phyloP scores from a whole-genome alignment of 2,329 filamentous ascomycete species.

The Westerdykella sp. region DNA sequence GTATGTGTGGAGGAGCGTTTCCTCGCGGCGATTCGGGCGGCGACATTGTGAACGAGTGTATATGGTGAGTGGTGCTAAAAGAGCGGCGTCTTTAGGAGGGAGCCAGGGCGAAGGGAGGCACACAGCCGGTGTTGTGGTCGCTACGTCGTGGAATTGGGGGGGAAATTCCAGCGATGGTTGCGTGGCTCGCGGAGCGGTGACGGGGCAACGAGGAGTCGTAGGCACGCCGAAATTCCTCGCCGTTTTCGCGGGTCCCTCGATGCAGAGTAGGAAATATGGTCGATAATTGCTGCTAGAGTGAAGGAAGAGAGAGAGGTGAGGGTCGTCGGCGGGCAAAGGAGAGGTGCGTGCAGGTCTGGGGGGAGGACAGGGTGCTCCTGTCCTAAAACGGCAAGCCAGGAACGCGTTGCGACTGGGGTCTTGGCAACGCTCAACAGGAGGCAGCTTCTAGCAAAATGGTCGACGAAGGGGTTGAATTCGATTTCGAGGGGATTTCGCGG shows the following conservation, averaged over 20 bases:
- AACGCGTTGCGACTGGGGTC: neutral
- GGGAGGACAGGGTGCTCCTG: neutral
- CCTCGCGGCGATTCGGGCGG: slow-evolving; percentile 21
- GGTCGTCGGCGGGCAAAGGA: neutral
- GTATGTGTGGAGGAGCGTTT: slow-evolving; percentile 52
- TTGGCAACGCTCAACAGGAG: neutral
- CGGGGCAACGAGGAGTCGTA: slow-evolving; percentile 20
- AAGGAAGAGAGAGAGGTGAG: slow-evolving; percentile 1
- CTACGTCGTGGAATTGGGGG: slow-evolving; percentile 23
- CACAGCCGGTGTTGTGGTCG: slow-evolving; percentile 24
- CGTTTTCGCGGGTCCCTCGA: slow-evolving; percentile 1
- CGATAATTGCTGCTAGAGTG: slow-evolving; percentile 7
- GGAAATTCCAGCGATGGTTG: slow-evolving; percentile 18
- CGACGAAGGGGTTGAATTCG: neutral
- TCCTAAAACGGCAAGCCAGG: neutral
- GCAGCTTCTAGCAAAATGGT: neutral
- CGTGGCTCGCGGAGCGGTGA: slow-evolving; percentile 16
- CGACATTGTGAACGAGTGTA: slow-evolving; percentile 27
- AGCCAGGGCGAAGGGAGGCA: slow-evolving; percentile 15
- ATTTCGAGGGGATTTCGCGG: neutral
- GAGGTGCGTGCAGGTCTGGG: neutral
- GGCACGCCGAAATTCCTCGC: slow-evolving; percentile 10
- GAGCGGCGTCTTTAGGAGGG: slow-evolving; percentile 13
- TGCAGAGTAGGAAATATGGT: neutral
- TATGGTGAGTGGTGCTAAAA: slow-evolving; percentile 19